These are phyloP conservation scores for Daldinia loculata DNA, from an alignment of 495 filamentous ascomycete genomes.

Conservation along the genomic window DNA sequence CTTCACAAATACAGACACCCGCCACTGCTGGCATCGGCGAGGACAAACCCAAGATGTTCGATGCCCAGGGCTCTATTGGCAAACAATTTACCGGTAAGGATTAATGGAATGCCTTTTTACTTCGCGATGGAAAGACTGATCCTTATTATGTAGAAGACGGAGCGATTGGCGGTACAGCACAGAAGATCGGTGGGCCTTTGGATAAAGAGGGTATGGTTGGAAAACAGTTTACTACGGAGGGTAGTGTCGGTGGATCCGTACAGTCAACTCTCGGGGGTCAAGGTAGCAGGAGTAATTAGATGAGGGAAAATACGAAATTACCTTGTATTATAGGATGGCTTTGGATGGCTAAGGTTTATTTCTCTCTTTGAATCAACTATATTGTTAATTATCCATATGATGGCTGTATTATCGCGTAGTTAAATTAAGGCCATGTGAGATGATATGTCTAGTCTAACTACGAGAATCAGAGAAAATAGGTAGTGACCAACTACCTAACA, in stretches of 20 bases:
- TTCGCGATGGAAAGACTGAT: constrained; percentile 4
- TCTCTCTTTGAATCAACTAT: neutral
- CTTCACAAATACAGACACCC: constrained; percentile 40
- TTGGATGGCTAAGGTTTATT: neutral
- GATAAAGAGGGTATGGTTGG: constrained; percentile 54
- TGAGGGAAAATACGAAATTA: neutral
- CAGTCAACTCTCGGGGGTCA: constrained; percentile 55
- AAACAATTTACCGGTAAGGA: constrained; percentile 50
- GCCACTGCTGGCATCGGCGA: constrained; percentile 41
- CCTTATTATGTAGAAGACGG: constrained; percentile 50
- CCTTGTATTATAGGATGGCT: constrained; percentile 1
- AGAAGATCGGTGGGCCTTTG: constrained; percentile 60
- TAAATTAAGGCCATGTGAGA: no score
- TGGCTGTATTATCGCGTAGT: no score
- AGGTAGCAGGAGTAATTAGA: constrained; percentile 46
- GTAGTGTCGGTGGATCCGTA: constrained; percentile 53
- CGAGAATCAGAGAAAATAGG: neutral
- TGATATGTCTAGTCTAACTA: no score
- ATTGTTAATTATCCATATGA: no score
- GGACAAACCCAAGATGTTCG: constrained; percentile 46
- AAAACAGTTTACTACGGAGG: constrained; percentile 55
- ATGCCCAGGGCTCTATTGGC: constrained; percentile 47
- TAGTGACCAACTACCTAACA: neutral
- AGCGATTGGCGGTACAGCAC: constrained; percentile 53
- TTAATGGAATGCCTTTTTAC: neutral